Conservation (phyloP, 2,329 filamentous ascomycete species). For the Arthrobotrys iridis region DNA sequence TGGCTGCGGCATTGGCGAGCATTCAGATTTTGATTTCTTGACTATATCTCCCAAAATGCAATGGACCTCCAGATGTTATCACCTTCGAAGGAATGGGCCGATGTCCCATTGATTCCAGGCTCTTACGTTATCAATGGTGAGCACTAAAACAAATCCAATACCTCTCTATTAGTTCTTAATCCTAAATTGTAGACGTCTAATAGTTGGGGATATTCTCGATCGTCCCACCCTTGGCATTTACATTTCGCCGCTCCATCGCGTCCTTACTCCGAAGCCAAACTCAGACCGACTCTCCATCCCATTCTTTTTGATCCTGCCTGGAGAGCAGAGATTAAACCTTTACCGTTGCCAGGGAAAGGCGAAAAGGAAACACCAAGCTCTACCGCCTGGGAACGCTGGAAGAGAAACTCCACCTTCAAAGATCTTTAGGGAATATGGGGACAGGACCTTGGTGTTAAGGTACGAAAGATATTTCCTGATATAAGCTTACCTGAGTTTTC, state of each 20-base stretch:
- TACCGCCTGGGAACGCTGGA: constrained; percentile 14
- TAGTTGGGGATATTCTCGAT: constrained; percentile 32
- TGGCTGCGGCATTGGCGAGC: constrained; percentile 5
- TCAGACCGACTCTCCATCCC: constrained; percentile 22
- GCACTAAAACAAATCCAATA: background rate
- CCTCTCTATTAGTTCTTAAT: background rate
- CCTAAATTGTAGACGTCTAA: background rate
- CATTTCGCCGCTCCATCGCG: constrained; percentile 25
- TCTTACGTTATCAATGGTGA: constrained; percentile 22
- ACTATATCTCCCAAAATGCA: constrained; percentile 25
- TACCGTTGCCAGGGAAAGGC: background rate
- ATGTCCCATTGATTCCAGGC: constrained; percentile 25
- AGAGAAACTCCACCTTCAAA: constrained; percentile 18
- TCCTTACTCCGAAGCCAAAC: constrained; percentile 10
- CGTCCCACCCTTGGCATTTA: constrained; percentile 14
- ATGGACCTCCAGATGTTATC: constrained; percentile 16
- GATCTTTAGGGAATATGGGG: constrained; percentile 28
- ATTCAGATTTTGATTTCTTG: constrained; percentile 5
- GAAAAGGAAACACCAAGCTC: background rate
- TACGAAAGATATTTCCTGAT: constrained; percentile 26
- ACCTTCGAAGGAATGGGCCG: constrained; percentile 22
- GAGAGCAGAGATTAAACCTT: constrained; percentile 6
- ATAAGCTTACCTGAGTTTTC: constrained; percentile 20
- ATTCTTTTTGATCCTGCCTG: constrained; percentile 33
- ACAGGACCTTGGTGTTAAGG: constrained; percentile 20